A percentile compares a stretch with the other conserved stretches of the same genome.
Evolutionary conservation across 208 protist genomes (phyloP).

Genomic region (Leishmania tarentolae): DNA sequence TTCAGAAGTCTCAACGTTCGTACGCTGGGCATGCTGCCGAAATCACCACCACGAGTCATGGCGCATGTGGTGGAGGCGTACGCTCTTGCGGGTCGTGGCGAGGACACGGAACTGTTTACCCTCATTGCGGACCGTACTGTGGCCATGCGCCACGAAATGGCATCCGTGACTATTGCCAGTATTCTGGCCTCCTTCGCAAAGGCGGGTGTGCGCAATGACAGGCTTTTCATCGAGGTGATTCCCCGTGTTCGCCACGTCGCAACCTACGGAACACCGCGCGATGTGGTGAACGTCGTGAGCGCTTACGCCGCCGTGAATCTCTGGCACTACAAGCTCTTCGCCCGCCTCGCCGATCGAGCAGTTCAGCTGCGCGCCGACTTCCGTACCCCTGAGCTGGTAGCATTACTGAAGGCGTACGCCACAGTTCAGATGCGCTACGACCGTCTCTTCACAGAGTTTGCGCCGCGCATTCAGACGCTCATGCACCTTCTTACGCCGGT

Average conservation of each 20-base stretch:
- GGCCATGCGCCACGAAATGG: slow-evolving; percentile 54
- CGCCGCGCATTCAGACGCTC: slow-evolving; percentile 63
- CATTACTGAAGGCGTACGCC: slow-evolving; percentile 61
- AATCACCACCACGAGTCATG: slow-evolving; percentile 46
- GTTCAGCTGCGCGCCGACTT: slow-evolving; percentile 72
- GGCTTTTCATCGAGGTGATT: slow-evolving; percentile 84
- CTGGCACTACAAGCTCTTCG: slow-evolving; percentile 91
- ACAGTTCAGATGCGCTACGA: slow-evolving; percentile 83
- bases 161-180: slow-evolving; percentile 67
- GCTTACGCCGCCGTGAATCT: slow-evolving; percentile 76
- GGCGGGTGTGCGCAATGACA: slow-evolving; percentile 60
- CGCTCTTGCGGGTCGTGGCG: slow-evolving; percentile 33
- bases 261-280: slow-evolving; percentile 73
- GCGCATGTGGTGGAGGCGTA: slow-evolving; percentile 62
- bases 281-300: slow-evolving; percentile 75
- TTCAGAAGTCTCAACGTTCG: slow-evolving; percentile 46
- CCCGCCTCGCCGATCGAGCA: slow-evolving; percentile 74
- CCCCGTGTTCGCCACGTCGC: slow-evolving; percentile 75
- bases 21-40: slow-evolving; percentile 55
- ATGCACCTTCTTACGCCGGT: slow-evolving; percentile 46
- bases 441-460: slow-evolving; percentile 73
- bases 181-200: slow-evolving; percentile 74
- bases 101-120: slow-evolving; percentile 72
- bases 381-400: slow-evolving; percentile 38
- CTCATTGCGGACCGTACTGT: slow-evolving; percentile 71